Evolutionary conservation across 345 rosid genomes (phyloP).

Genomic region (Passiflora organensis): DNA sequence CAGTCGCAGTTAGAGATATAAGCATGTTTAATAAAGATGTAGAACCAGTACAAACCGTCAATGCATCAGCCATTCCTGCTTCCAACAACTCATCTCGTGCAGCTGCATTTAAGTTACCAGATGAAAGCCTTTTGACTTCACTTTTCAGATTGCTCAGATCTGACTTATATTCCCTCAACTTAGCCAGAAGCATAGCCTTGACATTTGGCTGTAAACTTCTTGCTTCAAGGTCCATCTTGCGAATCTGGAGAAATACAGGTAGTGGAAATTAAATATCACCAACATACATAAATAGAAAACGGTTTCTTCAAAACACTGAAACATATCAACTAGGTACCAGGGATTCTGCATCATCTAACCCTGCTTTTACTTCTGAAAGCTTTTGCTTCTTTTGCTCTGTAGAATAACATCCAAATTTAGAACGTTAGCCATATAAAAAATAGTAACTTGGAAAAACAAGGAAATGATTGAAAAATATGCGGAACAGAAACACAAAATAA

Average conservation of each 20-base stretch:
- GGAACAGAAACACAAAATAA: neutral
- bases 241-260: conserved; percentile 12
- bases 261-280: neutral
- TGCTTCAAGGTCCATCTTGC: conserved; percentile 33
- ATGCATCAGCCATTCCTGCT: conserved; percentile 24
- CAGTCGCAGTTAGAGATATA: neutral
- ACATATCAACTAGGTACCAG: conserved; percentile 8
- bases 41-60: conserved; percentile 15
- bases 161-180: conserved; percentile 29
- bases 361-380: conserved; percentile 20
- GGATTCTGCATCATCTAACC: conserved; percentile 28
- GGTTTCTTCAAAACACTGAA: neutral
- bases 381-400: conserved; percentile 33
- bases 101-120: conserved; percentile 17
- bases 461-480: no score
- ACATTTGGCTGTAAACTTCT: conserved; percentile 32
- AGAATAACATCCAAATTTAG: neutral
- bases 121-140: conserved; percentile 22
- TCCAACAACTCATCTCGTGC: conserved; percentile 27
- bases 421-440: no score
- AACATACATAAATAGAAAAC: neutral
- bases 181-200: conserved; percentile 30
- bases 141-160: conserved; percentile 31
- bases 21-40: neutral
- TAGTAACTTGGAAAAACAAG: no score